Base-by-base conservation (phyloP, 2,329 filamentous ascomycete species). In the Aspergillus tubingensis region DNA sequence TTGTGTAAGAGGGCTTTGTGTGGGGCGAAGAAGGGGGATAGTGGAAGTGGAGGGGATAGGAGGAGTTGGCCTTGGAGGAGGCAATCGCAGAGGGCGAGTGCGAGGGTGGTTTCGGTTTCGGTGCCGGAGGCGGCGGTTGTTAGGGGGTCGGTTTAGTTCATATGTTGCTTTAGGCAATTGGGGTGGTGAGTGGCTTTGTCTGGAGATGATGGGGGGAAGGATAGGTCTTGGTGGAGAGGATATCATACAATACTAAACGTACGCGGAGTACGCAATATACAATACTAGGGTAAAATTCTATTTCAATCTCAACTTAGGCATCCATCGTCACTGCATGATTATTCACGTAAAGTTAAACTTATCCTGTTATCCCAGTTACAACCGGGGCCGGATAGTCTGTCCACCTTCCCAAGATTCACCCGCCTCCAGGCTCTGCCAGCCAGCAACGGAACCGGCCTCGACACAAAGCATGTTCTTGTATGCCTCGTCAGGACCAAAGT, bases 381-480 rank as follows among this genome's bases (percentile, higher is more conserved):
- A 59, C 47, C 73, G 73, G 30, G 75, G 73, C 73, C 82, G 82
- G 61, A 86, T 82, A 54, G 82, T 79, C 77, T 86, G 84, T 8
- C 85, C 86, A 44, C 85, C 86, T 74, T 89, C 86, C 79, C 86
- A 89, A 2, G 84, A 83, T 67, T 88, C 86, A 19, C 92, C 92
- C 49, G 88, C 87, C 75, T 98, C 95, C 67, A 98, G 81, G 68
- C 87, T 91, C 79, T 90, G 88, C 91, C 91, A 98, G 5, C 83
- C 86, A 66, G 85, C 83, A 17, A 98, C 94, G 8, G 88, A 85
- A 11, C 95, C 95, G 2, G 94, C 91, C 82, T 99, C 95, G 54
- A 98, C 86, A 74, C 95, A 98, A 47, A 99, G 81, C 91, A 98
- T 97, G 61, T 92, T 86, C 82, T 91, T 91, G 82, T 89, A 98